Percentiles rank a stretch among this genome's conserved stretches.
Conservation (phyloP, 1,284 basidiomycete species). For the Coriolopsis trogii region DNA sequence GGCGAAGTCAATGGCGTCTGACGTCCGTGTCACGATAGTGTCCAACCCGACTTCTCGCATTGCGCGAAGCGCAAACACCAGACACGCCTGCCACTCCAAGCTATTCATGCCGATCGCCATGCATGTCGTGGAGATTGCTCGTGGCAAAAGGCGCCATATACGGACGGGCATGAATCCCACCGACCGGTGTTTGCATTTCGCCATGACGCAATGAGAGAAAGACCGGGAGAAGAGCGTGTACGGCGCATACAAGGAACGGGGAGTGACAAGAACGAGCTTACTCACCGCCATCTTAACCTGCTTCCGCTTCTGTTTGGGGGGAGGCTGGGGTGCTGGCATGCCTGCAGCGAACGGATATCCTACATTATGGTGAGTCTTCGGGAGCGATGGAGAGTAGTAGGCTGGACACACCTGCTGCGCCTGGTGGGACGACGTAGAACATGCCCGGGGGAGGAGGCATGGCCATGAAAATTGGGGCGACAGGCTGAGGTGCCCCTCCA, state of each 20-base stretch:
- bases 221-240: constrained; percentile 3
- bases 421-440: constrained; percentile 53
- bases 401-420: constrained; percentile 47
- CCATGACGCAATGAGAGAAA: constrained; percentile 15
- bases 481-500: constrained; percentile 37
- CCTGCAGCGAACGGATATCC: constrained; percentile 39
- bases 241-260: background rate
- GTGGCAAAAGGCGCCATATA: too few relatives aligned
- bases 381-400: background rate
- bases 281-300: constrained; percentile 89
- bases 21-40: too few relatives aligned
- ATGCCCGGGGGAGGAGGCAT: constrained; percentile 57
- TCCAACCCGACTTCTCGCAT: too few relatives aligned
- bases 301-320: constrained; percentile 67
- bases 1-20: too few relatives aligned
- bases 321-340: constrained; percentile 24
- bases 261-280: constrained; percentile 20
- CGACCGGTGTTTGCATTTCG: constrained; percentile 16
- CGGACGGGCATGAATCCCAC: background rate
- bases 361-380: constrained; percentile 22
- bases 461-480: constrained; percentile 51
- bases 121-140: too few relatives aligned
- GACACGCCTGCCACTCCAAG: too few relatives aligned
- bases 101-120: background rate
- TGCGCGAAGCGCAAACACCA: too few relatives aligned